Conservation (phyloP, 768 basidiomycete species). For the Roridomyces roridus region DNA sequence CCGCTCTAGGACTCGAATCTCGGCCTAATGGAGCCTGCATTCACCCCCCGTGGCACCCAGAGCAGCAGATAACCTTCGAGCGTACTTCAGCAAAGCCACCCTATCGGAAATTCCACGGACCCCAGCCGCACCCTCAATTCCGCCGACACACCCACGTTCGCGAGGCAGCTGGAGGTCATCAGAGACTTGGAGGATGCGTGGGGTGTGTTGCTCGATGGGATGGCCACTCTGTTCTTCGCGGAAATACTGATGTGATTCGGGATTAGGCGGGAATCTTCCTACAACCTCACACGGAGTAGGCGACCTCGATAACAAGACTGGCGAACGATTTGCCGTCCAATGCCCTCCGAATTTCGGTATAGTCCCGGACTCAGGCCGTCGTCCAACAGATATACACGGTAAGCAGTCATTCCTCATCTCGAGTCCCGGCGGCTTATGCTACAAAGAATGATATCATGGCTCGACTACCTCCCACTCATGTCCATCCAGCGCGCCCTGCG, state of each 20-base stretch:
- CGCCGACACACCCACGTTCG: neutral
- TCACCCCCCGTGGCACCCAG: conserved; percentile 1
- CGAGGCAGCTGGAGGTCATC: conserved; percentile 6
- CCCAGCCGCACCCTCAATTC: neutral
- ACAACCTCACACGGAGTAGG: neutral
- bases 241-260: neutral
- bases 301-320: conserved; percentile 2
- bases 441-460: conserved; percentile 5
- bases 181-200: neutral
- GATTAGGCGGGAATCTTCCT: neutral
- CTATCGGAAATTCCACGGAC: conserved; percentile 4
- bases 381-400: conserved; percentile 15
- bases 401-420: no score
- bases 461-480: conserved; percentile 14
- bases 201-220: neutral
- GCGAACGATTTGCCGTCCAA: conserved; percentile 6
- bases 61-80: conserved; percentile 8
- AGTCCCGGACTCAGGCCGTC: neutral
- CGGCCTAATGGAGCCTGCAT: no score
- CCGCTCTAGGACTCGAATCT: no score
- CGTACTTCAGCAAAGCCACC: conserved; percentile 2
- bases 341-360: conserved; percentile 7
- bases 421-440: no score
- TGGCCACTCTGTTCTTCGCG: conserved; percentile 1
- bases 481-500: conserved; percentile 11